These are phyloP conservation scores for Coemansia pectinata DNA, from an alignment of 192 early-diverging fungal genomes.

Conservation along the genomic window DNA sequence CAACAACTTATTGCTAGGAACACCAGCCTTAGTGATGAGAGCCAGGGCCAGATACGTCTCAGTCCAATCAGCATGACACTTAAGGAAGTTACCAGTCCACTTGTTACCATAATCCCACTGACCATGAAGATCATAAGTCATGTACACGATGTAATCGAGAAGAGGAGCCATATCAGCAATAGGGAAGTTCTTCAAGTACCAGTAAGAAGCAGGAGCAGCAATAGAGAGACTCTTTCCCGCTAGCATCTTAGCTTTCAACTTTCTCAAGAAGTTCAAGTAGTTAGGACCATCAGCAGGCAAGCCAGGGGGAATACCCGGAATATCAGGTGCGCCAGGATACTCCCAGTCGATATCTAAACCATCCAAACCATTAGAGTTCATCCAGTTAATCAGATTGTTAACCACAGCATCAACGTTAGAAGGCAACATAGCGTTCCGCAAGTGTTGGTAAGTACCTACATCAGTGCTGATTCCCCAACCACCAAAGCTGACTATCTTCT, in stretches of 20 bases:
- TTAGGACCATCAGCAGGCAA: no score
- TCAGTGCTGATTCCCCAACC: no score
- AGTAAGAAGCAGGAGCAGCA: no score
- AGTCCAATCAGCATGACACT: slow-evolving; percentile 15
- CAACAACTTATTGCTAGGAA: slow-evolving; percentile 35
- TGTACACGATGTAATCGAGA: slow-evolving; percentile 34
- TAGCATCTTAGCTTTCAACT: no score
- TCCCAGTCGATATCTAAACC: no score
- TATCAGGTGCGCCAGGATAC: no score
- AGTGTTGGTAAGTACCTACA: not conserved
- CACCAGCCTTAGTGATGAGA: slow-evolving; percentile 36
- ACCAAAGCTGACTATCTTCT: no score
- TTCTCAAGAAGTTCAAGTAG: no score
- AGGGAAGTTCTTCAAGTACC: not conserved
- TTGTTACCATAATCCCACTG: slow-evolving; percentile 36
- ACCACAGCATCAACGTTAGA: slow-evolving; percentile 9
- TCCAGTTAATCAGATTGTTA: slow-evolving; percentile 10
- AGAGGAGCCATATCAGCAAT: slow-evolving; percentile 27
- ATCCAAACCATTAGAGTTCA: not conserved
- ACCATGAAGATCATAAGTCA: slow-evolving; percentile 38
- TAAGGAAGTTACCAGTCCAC: slow-evolving; percentile 18
- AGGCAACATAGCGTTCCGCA: slow-evolving; percentile 11
- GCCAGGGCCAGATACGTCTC: slow-evolving; percentile 22
- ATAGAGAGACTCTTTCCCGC: no score
- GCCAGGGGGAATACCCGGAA: no score